phyloP scores from a whole-genome alignment of 805 yeast species.

The Teunomyces atbi region DNA sequence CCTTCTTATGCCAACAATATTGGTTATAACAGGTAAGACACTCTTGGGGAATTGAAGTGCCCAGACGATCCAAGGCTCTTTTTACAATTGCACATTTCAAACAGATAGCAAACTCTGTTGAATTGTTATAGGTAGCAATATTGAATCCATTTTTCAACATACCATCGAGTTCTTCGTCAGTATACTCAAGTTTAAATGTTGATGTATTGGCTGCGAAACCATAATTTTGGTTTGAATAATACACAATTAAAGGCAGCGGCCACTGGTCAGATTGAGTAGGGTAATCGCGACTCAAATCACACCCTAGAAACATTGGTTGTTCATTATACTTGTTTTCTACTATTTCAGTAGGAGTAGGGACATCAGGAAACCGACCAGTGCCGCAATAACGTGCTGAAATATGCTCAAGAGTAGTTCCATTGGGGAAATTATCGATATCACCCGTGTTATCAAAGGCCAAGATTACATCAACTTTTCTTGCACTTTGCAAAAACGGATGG shows the following conservation, averaged over 20 bases:
- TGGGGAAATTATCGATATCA: slow-evolving; percentile 54
- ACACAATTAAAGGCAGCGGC: slow-evolving; percentile 55
- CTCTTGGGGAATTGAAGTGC: slow-evolving; percentile 12
- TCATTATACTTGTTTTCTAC: slow-evolving; percentile 16
- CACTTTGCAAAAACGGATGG: slow-evolving; percentile 38
- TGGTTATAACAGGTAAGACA: slow-evolving; percentile 17
- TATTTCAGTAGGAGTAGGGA: slow-evolving; percentile 30
- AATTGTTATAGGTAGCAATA: slow-evolving; percentile 47
- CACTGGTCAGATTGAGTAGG: slow-evolving; percentile 15
- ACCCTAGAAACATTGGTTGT: slow-evolving; percentile 43
- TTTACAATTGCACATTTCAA: slow-evolving; percentile 58
- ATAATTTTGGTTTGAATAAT: slow-evolving; percentile 45
- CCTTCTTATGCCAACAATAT: slow-evolving; percentile 18
- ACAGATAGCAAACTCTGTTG: slow-evolving; percentile 44
- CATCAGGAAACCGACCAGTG: slow-evolving; percentile 28
- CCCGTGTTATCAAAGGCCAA: slow-evolving; percentile 48
- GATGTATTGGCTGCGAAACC: slow-evolving; percentile 52
- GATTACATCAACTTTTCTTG: slow-evolving; percentile 37
- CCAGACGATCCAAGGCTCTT: slow-evolving; percentile 44
- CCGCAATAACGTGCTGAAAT: slow-evolving; percentile 20
- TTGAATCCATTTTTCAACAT: slow-evolving; percentile 54
- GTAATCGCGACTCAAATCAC: slow-evolving; percentile 35
- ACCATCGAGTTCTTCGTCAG: slow-evolving; percentile 36
- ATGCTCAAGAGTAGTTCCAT: slow-evolving; percentile 51
- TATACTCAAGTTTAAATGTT: slow-evolving; percentile 56